Evolutionary conservation across 768 basidiomycete species (phyloP).

Genomic region (Gymnopilus dilepis): DNA sequence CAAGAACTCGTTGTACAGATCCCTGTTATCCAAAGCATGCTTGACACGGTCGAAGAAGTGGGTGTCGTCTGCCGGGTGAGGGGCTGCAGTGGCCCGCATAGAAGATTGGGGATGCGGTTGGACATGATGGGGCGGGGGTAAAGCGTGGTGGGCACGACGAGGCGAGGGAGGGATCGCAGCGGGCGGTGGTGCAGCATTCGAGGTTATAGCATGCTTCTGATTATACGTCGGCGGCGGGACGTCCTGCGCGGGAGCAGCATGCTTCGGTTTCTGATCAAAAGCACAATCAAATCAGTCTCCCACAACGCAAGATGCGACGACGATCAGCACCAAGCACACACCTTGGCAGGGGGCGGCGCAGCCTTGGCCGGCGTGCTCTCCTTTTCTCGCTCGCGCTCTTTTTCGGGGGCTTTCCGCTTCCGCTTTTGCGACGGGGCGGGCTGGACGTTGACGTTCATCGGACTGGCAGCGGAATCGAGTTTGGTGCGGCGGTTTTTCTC

Average conservation of each 20-base stretch:
- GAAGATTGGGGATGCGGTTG: constrained; percentile 3
- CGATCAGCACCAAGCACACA: constrained; percentile 25
- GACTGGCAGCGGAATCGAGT: constrained; percentile 43
- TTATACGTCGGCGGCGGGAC: constrained; percentile 43
- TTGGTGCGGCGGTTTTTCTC: constrained; percentile 52
- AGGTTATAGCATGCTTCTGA: constrained; percentile 33
- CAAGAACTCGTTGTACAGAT: constrained; percentile 92
- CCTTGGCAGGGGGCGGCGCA: constrained; percentile 45
- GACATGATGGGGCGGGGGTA: constrained; percentile 26
- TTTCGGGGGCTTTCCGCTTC: constrained; percentile 66
- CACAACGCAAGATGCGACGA: constrained; percentile 21
- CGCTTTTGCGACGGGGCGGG: constrained; percentile 66
- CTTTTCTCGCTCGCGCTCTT: constrained; percentile 48
- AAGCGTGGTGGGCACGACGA: constrained; percentile 35
- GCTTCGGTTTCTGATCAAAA: constrained; percentile 43
- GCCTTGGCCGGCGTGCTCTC: constrained; percentile 35
- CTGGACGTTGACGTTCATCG: constrained; percentile 25
- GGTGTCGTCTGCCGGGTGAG: constrained; percentile 49
- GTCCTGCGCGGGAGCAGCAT: constrained; percentile 42
- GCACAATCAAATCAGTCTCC: constrained; percentile 14
- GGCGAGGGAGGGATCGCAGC: constrained; percentile 37
- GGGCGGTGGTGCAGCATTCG: not conserved
- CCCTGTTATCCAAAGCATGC: constrained; percentile 69
- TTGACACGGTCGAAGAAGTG: constrained; percentile 95
- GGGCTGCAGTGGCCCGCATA: constrained; percentile 27